Base-by-base conservation (phyloP, 1,284 basidiomycete species). In the Sparassis latifolia region DNA sequence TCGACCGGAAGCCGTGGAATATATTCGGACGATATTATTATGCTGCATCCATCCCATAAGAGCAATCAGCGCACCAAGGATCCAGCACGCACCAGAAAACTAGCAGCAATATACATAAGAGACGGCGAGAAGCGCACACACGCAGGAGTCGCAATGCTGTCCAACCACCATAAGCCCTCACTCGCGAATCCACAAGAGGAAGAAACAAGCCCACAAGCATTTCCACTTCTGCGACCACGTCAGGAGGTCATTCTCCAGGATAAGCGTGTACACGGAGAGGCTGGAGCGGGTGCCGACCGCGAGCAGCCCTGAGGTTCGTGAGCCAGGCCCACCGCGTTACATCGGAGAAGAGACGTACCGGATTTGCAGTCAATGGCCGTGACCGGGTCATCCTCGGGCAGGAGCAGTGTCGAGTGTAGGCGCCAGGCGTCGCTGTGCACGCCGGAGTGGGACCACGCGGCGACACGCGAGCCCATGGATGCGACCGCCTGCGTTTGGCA, bases 141-240 rank as follows among this genome's bases (percentile, higher is more conserved):
- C 44, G 74, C 72, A 9, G 82, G 77, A 4, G 76, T 67, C 45
- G 72, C 62, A 39, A 72, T 70, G 52, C 80, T 83, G 55, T 20
- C 20, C 20, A 20, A 20, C 20, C 20, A 20, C 20, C 20, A 20
- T 20, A 20, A 20, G 47, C 47, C 35, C 33, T 31, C 38, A 44
- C 2, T 47, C 1, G 35, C 5, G 10, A 9, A 49, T 5, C 10
- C 4, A 12, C 43, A 10, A 20, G 28, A 33, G 4, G 31, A 28
- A 33, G 28, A 20, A 48, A 12, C 20, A 20, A 32, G 67, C 78
- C 53, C 70, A 89, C 88, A 70, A 61, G 47, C 73, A 68, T 27
- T 70, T 74, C 89, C 88, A 90, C 66, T 88, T 89, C 60, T 71
- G 70, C 3, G 80, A 83, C 89, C 89, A 91, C 2, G 81, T 85